A percentile compares a stretch with the other conserved stretches of the same genome.
These are phyloP conservation scores for Xerocomellus chrysenteron DNA, from an alignment of 768 basidiomycete species.

Conservation along the genomic window DNA sequence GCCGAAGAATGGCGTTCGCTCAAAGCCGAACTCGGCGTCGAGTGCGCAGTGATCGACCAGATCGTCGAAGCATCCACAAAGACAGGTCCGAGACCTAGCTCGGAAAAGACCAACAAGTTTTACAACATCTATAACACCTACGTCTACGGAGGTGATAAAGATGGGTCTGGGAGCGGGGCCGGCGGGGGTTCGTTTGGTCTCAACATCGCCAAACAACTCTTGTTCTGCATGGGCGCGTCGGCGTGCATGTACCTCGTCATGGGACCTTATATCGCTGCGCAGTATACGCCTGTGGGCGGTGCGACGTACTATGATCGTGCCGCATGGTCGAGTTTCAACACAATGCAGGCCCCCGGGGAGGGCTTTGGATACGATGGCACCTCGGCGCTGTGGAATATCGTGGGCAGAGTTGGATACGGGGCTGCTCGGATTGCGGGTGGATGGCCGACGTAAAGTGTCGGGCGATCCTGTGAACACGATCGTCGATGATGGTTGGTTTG, in stretches of 20 bases:
- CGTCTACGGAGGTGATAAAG: constrained; percentile 47
- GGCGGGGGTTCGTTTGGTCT: constrained; percentile 30
- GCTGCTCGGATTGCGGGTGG: constrained; percentile 75
- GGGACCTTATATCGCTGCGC: constrained; percentile 57
- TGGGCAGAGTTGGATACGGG: constrained; percentile 71
- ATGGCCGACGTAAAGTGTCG: constrained; percentile 62
- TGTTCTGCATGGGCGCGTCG: constrained; percentile 61
- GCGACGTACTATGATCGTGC: constrained; percentile 73
- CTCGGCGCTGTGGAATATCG: constrained; percentile 62
- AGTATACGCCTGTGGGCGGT: constrained; percentile 59
- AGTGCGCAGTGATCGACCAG: constrained; percentile 75
- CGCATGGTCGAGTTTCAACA: constrained; percentile 79
- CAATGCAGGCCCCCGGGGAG: constrained; percentile 66
- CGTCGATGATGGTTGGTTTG: neutral
- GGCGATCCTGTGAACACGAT: constrained; percentile 1
- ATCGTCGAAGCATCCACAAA: constrained; percentile 45
- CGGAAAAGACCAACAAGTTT: constrained; percentile 55
- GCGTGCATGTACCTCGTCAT: constrained; percentile 61
- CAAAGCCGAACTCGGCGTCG: constrained; percentile 77
- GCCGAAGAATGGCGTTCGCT: constrained; percentile 77
- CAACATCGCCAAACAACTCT: constrained; percentile 44
- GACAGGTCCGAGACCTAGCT: constrained; percentile 32
- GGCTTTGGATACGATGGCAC: constrained; percentile 64
- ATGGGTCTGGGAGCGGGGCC: constrained; percentile 23
- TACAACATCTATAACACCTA: constrained; percentile 88